These are phyloP conservation scores for Coemansia sp. DNA, from an alignment of 192 early-diverging fungal species.

Conservation along the genomic window DNA sequence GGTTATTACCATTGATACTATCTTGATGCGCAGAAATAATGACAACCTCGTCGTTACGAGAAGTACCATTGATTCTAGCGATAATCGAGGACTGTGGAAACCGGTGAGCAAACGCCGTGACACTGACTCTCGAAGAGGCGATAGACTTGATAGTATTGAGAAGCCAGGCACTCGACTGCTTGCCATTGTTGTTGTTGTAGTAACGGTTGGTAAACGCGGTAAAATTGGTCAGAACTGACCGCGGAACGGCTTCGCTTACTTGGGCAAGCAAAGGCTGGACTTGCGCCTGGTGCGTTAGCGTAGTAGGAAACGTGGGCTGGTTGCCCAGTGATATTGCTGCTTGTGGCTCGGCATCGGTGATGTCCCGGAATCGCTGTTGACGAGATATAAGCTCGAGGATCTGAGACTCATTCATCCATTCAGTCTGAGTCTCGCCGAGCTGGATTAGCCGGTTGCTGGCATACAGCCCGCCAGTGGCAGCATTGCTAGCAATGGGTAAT, in stretches of 20 bases:
- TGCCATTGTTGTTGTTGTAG: slow-evolving; percentile 69
- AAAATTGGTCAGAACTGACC: slow-evolving; percentile 66
- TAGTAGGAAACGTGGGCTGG: slow-evolving; percentile 38
- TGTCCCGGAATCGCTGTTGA: slow-evolving; percentile 18
- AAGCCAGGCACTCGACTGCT: slow-evolving; percentile 65
- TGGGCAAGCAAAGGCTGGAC: slow-evolving; percentile 60
- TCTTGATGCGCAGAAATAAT: slow-evolving; percentile 90
- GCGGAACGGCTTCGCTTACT: slow-evolving; percentile 63
- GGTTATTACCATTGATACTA: slow-evolving; percentile 76
- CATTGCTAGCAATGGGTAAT: not conserved
- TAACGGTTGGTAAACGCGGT: slow-evolving; percentile 81
- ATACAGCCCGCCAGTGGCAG: not conserved
- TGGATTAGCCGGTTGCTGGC: slow-evolving; percentile 3
- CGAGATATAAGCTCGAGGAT: slow-evolving; percentile 4
- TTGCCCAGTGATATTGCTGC: not conserved
- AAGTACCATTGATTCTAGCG: slow-evolving; percentile 15
- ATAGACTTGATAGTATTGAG: slow-evolving; percentile 44
- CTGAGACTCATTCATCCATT: slow-evolving; percentile 14
- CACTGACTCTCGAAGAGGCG: slow-evolving; percentile 9
- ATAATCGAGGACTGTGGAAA: slow-evolving; percentile 33
- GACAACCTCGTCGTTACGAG: slow-evolving; percentile 58
- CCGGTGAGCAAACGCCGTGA: slow-evolving; percentile 6
- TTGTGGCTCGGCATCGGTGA: slow-evolving; percentile 12
- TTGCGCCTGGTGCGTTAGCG: slow-evolving; percentile 50
- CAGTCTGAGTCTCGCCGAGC: slow-evolving; percentile 4